These are phyloP conservation scores for Fusarium cyanostomum DNA, from an alignment of 2,329 filamentous ascomycete genomes.

Conservation along the genomic window DNA sequence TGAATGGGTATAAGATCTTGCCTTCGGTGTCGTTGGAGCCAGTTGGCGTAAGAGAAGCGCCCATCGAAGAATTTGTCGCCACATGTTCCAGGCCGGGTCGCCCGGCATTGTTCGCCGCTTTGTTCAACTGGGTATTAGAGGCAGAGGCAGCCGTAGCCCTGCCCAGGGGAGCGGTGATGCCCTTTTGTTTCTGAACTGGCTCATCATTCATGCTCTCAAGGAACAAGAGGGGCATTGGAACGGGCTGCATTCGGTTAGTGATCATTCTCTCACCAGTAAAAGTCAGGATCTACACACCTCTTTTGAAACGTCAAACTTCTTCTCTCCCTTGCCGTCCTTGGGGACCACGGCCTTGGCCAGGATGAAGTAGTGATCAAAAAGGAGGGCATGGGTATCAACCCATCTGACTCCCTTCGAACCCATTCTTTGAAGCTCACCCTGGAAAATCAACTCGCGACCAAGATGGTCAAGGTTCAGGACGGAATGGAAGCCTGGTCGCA, in stretches of 20 bases:
- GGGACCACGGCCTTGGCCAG: slow-evolving; percentile 81
- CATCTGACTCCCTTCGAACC: slow-evolving; percentile 90
- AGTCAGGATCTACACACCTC: slow-evolving; percentile 64
- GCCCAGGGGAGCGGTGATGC: slow-evolving; percentile 70
- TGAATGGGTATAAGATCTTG: slow-evolving; percentile 91
- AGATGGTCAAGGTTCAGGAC: slow-evolving; percentile 93
- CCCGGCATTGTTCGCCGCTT: slow-evolving; percentile 61
- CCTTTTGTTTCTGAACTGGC: slow-evolving; percentile 84
- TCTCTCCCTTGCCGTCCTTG: slow-evolving; percentile 76
- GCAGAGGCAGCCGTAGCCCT: slow-evolving; percentile 70
- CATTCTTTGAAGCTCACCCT: slow-evolving; percentile 89
- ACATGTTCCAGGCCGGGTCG: slow-evolving; percentile 73
- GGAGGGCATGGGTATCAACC: slow-evolving; percentile 90
- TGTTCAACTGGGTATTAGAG: slow-evolving; percentile 66
- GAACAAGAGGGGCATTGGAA: slow-evolving; percentile 95
- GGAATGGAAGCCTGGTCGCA: slow-evolving; percentile 87
- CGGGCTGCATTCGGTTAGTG: slow-evolving; percentile 65
- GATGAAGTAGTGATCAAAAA: slow-evolving; percentile 97
- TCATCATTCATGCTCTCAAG: slow-evolving; percentile 94
- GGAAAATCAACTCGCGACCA: slow-evolving; percentile 87
- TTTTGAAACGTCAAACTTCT: slow-evolving; percentile 94
- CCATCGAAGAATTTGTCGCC: slow-evolving; percentile 72
- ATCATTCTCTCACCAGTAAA: background rate
- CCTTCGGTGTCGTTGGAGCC: slow-evolving; percentile 76
- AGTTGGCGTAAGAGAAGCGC: slow-evolving; percentile 57